Conservation (phyloP, 2,329 filamentous ascomycete genomes). For the Botrytis sinoallii region DNA sequence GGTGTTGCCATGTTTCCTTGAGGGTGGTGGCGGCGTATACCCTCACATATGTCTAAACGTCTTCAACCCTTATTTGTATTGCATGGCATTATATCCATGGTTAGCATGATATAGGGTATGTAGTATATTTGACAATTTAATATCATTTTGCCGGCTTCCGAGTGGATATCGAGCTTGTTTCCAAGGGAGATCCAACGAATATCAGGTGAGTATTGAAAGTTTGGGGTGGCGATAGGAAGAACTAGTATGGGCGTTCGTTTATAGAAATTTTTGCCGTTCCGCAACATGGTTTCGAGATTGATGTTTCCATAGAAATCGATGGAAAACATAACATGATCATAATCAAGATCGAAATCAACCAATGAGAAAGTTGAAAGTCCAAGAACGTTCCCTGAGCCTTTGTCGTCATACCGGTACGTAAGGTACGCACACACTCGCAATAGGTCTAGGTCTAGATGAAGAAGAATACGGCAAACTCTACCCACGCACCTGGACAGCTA, state of each 20-base stretch:
- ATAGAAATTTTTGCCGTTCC: slow-evolving; percentile 7
- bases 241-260: neutral
- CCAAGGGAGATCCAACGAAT: slow-evolving; percentile 7
- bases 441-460: slow-evolving; percentile 8
- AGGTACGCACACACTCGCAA: neutral
- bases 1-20: neutral
- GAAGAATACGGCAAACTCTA: neutral
- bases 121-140: neutral
- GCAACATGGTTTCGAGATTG: neutral
- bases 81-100: neutral
- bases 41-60: slow-evolving; percentile 24
- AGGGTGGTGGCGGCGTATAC: slow-evolving; percentile 16
- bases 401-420: slow-evolving; percentile 4
- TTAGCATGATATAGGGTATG: neutral
- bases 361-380: neutral
- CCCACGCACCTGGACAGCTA: slow-evolving; percentile 13
- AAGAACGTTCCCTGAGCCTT: neutral
- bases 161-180: neutral
- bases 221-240: neutral
- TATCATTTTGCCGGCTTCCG: slow-evolving; percentile 12
- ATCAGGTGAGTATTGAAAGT: slow-evolving; percentile 1
- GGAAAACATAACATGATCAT: slow-evolving; percentile 6
- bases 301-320: neutral
- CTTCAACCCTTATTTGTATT: slow-evolving; percentile 25
- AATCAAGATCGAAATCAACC: neutral